Evolutionary conservation across 2,329 filamentous ascomycete species (phyloP).

Genomic region (Hirsutella minnesotensis): DNA sequence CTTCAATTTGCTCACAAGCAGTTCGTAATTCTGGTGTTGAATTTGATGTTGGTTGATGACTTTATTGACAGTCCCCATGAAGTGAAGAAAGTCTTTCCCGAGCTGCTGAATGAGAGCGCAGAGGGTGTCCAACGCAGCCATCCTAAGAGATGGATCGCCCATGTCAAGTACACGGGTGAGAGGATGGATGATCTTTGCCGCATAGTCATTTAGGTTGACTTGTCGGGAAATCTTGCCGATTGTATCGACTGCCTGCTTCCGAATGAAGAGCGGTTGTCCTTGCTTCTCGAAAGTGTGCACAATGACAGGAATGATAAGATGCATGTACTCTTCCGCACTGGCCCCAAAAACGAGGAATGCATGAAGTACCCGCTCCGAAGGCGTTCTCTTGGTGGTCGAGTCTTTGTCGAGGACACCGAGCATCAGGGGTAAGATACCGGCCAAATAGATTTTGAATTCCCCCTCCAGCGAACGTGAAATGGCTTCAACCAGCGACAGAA

Average conservation of each 20-base stretch:
- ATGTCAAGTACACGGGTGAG: constrained; percentile 70
- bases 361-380: constrained; percentile 84
- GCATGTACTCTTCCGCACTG: constrained; percentile 97
- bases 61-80: constrained; percentile 88
- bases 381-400: constrained; percentile 57
- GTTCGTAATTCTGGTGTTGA: constrained; percentile 81
- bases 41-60: constrained; percentile 69
- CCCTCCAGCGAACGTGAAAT: constrained; percentile 90
- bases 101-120: constrained; percentile 94
- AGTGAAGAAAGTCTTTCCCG: constrained; percentile 89
- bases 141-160: constrained; percentile 60
- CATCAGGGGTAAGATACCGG: constrained; percentile 82
- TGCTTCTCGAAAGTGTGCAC: constrained; percentile 89
- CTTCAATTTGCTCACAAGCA: constrained; percentile 83
- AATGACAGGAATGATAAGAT: constrained; percentile 91
- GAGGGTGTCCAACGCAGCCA: constrained; percentile 82
- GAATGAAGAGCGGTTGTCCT: constrained; percentile 65
- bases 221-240: constrained; percentile 89
- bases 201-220: constrained; percentile 95
- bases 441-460: constrained; percentile 95
- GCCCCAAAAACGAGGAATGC: constrained; percentile 93
- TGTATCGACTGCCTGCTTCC: constrained; percentile 86
- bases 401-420: constrained; percentile 88
- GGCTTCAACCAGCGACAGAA: constrained; percentile 82
- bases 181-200: constrained; percentile 91